Evolutionary conservation across 2,329 filamentous ascomycete genomes (phyloP).

Genomic region (Claviceps paspali): DNA sequence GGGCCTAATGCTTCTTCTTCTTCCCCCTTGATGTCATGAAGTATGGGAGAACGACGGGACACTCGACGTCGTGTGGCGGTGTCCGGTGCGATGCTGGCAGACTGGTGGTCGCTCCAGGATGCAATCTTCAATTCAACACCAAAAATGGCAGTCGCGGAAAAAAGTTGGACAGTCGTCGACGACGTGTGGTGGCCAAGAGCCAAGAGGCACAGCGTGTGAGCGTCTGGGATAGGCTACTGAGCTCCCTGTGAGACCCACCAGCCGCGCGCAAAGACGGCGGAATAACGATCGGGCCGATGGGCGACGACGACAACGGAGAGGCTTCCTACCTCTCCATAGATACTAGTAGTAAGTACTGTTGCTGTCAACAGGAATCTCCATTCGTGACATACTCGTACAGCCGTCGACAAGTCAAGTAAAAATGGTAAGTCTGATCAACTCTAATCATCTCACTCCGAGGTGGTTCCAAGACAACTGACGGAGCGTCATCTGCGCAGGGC

Average conservation of each 20-base stretch:
- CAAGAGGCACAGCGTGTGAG: too few relatives aligned
- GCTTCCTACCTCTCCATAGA: too few relatives aligned
- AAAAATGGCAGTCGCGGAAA: slow-evolving; percentile 2
- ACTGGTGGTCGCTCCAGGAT: background rate
- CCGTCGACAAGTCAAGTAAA: slow-evolving; percentile 27
- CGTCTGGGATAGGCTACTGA: background rate
- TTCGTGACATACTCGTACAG: background rate
- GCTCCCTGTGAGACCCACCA: background rate
- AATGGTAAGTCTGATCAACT: slow-evolving; percentile 37
- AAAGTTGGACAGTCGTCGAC: slow-evolving; percentile 4
- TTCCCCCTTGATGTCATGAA: too few relatives aligned
- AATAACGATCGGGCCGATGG: slow-evolving; percentile 3
- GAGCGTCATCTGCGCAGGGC: slow-evolving; percentile 35
- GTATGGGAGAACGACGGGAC: too few relatives aligned
- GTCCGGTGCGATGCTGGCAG: too few relatives aligned
- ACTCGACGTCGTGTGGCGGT: too few relatives aligned
- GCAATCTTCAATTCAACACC: background rate
- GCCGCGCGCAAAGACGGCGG: background rate
- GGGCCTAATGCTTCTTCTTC: background rate
- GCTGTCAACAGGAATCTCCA: too few relatives aligned
- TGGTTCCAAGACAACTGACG: background rate
- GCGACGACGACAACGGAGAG: too few relatives aligned
- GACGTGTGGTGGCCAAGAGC: background rate
- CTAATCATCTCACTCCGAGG: background rate
- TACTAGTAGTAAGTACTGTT: too few relatives aligned